Evolutionary conservation across 306 rosid genomes (phyloP).

Genomic region (Prunus fruticosa): DNA sequence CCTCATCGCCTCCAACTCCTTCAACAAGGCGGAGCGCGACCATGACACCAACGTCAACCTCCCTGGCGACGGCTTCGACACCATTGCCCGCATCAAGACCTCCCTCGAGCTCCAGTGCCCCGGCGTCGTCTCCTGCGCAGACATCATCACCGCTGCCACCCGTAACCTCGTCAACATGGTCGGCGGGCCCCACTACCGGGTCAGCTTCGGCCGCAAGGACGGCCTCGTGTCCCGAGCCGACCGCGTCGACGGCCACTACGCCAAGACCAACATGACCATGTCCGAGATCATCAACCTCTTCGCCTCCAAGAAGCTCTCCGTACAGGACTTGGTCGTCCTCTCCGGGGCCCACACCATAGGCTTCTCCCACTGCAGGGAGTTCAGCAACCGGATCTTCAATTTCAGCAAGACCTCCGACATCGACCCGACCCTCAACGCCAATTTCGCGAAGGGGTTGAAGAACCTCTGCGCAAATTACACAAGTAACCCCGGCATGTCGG

Average conservation of each 20-base stretch:
- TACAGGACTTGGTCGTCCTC: slow-evolving; percentile 47
- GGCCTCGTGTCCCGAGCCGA: slow-evolving; percentile 15
- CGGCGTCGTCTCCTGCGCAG: slow-evolving; percentile 43
- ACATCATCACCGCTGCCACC: slow-evolving; percentile 32
- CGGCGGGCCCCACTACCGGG: slow-evolving; percentile 38
- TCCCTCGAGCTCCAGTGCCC: slow-evolving; percentile 41
- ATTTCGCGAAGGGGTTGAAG: slow-evolving; percentile 36
- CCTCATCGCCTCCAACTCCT: slow-evolving; percentile 40
- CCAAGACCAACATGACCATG: slow-evolving; percentile 34
- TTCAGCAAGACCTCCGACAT: slow-evolving; percentile 27
- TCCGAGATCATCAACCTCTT: slow-evolving; percentile 32
- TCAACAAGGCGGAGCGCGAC: slow-evolving; percentile 57
- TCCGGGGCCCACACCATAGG: slow-evolving; percentile 49
- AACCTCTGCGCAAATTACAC: slow-evolving; percentile 35
- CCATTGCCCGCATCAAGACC: slow-evolving; percentile 33
- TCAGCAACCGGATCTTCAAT: slow-evolving; percentile 32
- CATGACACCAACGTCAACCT: slow-evolving; percentile 56
- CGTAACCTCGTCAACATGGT: slow-evolving; percentile 28
- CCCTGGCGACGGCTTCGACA: slow-evolving; percentile 54
- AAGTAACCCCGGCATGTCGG: slow-evolving; percentile 25
- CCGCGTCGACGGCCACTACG: slow-evolving; percentile 5
- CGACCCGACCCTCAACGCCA: slow-evolving; percentile 28
- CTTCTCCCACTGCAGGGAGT: slow-evolving; percentile 45
- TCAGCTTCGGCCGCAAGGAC: slow-evolving; percentile 41
- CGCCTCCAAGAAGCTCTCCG: slow-evolving; percentile 10